Evolutionary conservation across 179 eudicot genomes (phyloP), one percentile per base, ranked within the genome.

Genomic region (Gypsophila paniculata): DNA sequence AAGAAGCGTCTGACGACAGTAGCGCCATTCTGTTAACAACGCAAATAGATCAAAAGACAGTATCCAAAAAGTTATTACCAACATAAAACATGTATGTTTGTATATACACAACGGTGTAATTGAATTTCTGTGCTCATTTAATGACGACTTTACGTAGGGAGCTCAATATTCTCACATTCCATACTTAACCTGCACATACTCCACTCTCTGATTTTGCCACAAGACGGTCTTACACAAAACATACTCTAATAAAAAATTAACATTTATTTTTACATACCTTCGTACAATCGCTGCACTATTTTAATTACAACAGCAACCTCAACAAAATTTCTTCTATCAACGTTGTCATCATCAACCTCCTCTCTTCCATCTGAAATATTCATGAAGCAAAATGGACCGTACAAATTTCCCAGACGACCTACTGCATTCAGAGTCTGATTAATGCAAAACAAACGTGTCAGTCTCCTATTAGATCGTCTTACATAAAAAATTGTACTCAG

Each of bases 351-450:
- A 73, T 85, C 94, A 25, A 65, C 4, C 68, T 89, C 94, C 58
- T 85, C 90, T 71, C 68, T 76, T 13, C 96, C 96, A 19, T 78
- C 90, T 5, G 80, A 42, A 38, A 90, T 61, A 73, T 89, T 84
- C 62, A 90, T 78, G 64, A 90, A 89, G 15, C 90, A 82, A 84
- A 87, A 90, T 0, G 94, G 86, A 53, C 94, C 96, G 77, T 82
- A 90, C 87, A 89, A 82, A 18, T 68, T 75, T 21, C 82, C 86
- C 2, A 77, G 46, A 65, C 82, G 85, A 76, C 76, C 84, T 0
- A 80, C 83, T 15, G 85, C 89, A 70, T 89, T 83, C 65, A 72
- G 7, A 51, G 87, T 80, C 74, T 75, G 81, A 59, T 79, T 75
- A 60, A 13, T 72, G 66, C 88, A 89, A 72, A 88, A 85, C 42